Evolutionary conservation across 345 rosid genomes (phyloP), one percentile per base, ranked within the genome.

Genomic region (Gossypium turneri): DNA sequence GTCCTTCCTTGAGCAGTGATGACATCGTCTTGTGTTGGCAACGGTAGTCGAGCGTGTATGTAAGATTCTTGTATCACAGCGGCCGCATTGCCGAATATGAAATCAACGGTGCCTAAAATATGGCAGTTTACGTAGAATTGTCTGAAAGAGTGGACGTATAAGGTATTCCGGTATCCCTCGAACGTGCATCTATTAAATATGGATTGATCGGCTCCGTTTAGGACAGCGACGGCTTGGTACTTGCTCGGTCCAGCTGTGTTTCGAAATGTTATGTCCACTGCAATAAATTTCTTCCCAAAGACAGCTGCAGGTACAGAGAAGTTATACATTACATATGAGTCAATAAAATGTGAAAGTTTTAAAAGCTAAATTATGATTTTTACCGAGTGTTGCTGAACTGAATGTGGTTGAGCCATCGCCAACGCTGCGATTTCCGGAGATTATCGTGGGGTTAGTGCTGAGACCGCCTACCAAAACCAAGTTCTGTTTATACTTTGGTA

Each of bases 201-300:
- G 20, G 90, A 86, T 75, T 84, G 9, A 60, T 90, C 88, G 1
- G 92, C 90, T 17, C 80, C 82, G 68, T 72, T 88, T 2, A 86
- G 83, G 7, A 90, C 74, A 1, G 88, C 90, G 0, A 88, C 90
- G 1, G 92, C 92, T 75, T 86, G 94, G 61, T 81, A 82, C 75
- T 85, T 88, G 17, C 38, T 17, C 6, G 88, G 73, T 6, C 94
- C 89, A 2, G 94, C 90, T 0, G 87, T 88, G 87, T 90, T 86
- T 22, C 79, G 81, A 55, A 88, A 81, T 27, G 88, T 85, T 51
- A 90, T 79, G 80, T 82, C 84, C 55, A 86, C 81, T 3, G 85
- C 88, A 7, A 84, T 80, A 59, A 90, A 90, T 2, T 87, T 87
- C 24, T 78, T 57, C n/a, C 82, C 88, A 6, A 73, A 66, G 16